These are phyloP conservation scores for Trichoderma brevicompactum DNA, from an alignment of 2,329 filamentous ascomycete species.

Conservation along the genomic window DNA sequence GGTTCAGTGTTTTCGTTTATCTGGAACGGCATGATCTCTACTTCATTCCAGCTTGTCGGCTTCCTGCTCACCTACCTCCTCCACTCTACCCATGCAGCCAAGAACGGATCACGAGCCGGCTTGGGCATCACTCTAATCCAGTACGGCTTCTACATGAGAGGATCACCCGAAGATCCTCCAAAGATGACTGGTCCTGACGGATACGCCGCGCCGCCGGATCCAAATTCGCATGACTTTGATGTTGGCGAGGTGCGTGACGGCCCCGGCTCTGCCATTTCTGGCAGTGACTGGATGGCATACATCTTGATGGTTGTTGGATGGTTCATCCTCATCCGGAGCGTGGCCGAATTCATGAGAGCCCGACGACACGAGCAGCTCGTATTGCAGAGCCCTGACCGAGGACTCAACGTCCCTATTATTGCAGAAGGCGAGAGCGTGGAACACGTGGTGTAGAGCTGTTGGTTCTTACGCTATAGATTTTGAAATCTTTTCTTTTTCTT, in stretches of 20 bases:
- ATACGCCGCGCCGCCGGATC: conserved; percentile 76
- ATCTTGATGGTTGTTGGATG: conserved; percentile 95
- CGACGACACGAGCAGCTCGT: conserved; percentile 91
- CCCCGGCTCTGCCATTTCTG: conserved; percentile 61
- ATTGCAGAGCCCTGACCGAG: conserved; percentile 87
- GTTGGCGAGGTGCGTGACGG: conserved; percentile 65
- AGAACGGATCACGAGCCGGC: conserved; percentile 93
- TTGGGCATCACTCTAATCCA: conserved; percentile 95
- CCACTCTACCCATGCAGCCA: conserved; percentile 96
- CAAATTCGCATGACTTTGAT: conserved; percentile 88
- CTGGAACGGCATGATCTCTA: conserved; percentile 95
- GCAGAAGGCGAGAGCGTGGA: conserved; percentile 82
- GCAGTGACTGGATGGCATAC: conserved; percentile 89
- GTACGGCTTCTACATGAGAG: conserved; percentile 95
- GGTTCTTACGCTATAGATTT: conserved; percentile 11
- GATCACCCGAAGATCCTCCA: conserved; percentile 52
- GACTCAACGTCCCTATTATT: conserved; percentile 81
- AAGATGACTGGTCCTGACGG: conserved; percentile 57
- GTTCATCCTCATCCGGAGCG: conserved; percentile 95
- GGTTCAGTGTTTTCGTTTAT: conserved; percentile 85
- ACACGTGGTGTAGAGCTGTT: conserved; percentile 64
- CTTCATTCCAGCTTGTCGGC: conserved; percentile 95
- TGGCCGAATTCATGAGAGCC: conserved; percentile 86
- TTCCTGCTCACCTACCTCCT: conserved; percentile 98
- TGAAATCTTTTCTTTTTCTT: conserved; percentile 29